A percentile compares a stretch with the other conserved stretches of the same genome.
Evolutionary conservation across 768 basidiomycete genomes (phyloP).

Genomic region (Suillus fuscotomentosus): DNA sequence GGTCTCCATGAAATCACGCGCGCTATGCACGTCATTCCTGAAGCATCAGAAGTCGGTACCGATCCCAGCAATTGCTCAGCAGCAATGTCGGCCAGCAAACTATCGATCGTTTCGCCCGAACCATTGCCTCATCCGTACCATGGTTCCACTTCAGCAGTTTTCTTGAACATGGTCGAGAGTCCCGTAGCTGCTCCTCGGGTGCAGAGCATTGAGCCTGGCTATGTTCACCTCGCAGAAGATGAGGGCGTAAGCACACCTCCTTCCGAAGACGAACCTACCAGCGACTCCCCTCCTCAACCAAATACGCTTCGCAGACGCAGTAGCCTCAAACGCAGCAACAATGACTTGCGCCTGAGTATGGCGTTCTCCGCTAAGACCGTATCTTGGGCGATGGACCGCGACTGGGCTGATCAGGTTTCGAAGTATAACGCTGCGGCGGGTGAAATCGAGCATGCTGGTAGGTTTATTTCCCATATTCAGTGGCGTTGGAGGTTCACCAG

Average conservation of each 20-base stretch:
- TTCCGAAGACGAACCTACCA: slow-evolving; percentile 33
- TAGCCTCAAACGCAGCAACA: slow-evolving; percentile 59
- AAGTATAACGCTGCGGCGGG: slow-evolving; percentile 42
- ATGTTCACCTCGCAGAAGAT: slow-evolving; percentile 12
- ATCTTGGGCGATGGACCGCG: slow-evolving; percentile 73
- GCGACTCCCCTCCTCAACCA: slow-evolving; percentile 28
- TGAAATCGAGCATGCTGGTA: slow-evolving; percentile 40
- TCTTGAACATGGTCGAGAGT: slow-evolving; percentile 34
- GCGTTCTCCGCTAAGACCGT: slow-evolving; percentile 62
- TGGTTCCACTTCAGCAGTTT: slow-evolving; percentile 28
- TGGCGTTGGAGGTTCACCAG: slow-evolving; percentile 3
- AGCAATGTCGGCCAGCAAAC: slow-evolving; percentile 14
- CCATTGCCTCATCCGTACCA: slow-evolving; percentile 49
- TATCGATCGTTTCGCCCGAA: slow-evolving; percentile 38
- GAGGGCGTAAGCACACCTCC: slow-evolving; percentile 27
- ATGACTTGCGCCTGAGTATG: slow-evolving; percentile 43
- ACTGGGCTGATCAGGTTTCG: slow-evolving; percentile 54
- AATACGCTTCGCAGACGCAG: slow-evolving; percentile 52
- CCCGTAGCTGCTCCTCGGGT: slow-evolving; percentile 22
- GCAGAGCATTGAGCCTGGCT: slow-evolving; percentile 13
- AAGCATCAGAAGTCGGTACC: slow-evolving; percentile 23
- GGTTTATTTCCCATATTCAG: slow-evolving; percentile 11
- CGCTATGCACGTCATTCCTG: slow-evolving; percentile 28
- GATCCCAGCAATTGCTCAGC: slow-evolving; percentile 15
- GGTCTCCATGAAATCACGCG: slow-evolving; percentile 22